Evolutionary conservation across 805 yeast species (phyloP).

Genomic region (Metschnikowia continentalis): DNA sequence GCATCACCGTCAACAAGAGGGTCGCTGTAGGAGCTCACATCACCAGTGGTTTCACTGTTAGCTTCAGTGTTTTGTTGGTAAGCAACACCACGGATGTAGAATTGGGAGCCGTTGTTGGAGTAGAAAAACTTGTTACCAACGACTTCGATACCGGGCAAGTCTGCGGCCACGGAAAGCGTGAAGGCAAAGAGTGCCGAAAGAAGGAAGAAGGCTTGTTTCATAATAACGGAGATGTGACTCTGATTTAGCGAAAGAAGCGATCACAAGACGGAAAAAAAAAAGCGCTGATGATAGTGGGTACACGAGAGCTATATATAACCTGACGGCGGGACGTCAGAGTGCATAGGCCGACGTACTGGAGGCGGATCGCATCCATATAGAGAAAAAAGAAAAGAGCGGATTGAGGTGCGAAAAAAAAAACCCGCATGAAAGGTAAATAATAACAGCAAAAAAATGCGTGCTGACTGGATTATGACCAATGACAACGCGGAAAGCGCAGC

Average conservation of each 20-base stretch:
- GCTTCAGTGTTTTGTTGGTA: constrained; percentile 67
- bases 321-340: constrained; percentile 2
- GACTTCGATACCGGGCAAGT: constrained; percentile 48
- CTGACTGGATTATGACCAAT: neutral
- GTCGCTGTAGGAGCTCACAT: constrained; percentile 46
- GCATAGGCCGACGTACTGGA: neutral
- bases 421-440: constrained; percentile 3
- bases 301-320: constrained; percentile 3
- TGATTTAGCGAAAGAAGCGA: constrained; percentile 1
- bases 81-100: constrained; percentile 74
- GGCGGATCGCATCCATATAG: neutral
- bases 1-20: constrained; percentile 68
- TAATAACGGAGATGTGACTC: constrained; percentile 2
- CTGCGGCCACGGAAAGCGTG: constrained; percentile 12
- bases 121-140: constrained; percentile 76
- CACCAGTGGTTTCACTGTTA: constrained; percentile 28
- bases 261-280: constrained; percentile 1
- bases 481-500: neutral
- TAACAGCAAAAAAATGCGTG: neutral
- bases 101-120: constrained; percentile 75
- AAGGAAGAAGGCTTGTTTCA: constrained; percentile 11
- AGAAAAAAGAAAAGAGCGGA: constrained; percentile 5
- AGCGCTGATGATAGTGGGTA: neutral
- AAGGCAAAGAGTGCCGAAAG: constrained; percentile 12
- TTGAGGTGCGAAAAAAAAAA: neutral